Evolutionary conservation across 208 protist genomes (phyloP).

Genomic region (Polymyxa betae): DNA sequence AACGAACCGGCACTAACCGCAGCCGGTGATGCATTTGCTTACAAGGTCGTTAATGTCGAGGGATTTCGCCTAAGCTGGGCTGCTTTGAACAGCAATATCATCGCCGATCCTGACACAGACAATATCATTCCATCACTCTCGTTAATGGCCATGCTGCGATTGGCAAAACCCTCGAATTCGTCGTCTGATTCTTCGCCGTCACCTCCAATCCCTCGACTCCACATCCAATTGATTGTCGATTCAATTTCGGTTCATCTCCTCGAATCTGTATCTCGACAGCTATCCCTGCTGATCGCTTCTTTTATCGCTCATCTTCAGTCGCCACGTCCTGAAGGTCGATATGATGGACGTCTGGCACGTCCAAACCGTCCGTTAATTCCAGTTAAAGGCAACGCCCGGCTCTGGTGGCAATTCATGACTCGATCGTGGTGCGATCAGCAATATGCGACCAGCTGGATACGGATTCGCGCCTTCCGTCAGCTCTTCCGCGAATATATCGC

Average conservation of each 20-base stretch:
- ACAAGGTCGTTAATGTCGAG: not conserved
- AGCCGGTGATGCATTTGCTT: conserved; percentile 21
- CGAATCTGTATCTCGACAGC: not conserved
- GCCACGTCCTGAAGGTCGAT: too few relatives aligned
- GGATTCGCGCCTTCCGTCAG: conserved; percentile 21
- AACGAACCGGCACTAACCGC: not conserved
- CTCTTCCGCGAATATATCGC: not conserved
- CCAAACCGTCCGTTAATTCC: not conserved
- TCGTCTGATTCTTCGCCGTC: not conserved
- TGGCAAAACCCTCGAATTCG: not conserved
- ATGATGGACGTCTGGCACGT: not conserved
- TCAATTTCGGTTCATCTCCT: not conserved
- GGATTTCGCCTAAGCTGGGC: not conserved
- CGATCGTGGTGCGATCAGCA: not conserved
- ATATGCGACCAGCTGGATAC: not conserved
- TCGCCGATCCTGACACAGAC: not conserved
- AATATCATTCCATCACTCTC: not conserved
- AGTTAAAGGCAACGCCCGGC: not conserved
- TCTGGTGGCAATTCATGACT: not conserved
- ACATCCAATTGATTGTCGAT: not conserved
- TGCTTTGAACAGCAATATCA: not conserved
- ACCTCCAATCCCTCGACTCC: not conserved
- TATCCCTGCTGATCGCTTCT: too few relatives aligned
- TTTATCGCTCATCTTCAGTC: too few relatives aligned
- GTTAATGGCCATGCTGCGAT: not conserved